Conservation (phyloP, 768 basidiomycete genomes). For the Ramaria sp. region DNA sequence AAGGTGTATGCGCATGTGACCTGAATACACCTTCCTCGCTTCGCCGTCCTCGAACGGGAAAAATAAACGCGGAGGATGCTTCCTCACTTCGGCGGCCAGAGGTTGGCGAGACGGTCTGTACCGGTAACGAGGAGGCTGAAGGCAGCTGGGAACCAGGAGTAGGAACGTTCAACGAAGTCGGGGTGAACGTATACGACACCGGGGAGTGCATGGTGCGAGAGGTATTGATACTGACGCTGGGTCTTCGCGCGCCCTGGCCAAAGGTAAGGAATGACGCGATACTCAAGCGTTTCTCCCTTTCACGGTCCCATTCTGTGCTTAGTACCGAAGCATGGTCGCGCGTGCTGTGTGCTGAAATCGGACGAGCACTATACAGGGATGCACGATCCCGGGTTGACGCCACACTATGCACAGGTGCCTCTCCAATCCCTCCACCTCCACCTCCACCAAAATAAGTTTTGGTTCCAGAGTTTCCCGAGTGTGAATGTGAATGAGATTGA, state of each 20-base stretch:
- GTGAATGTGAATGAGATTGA: neutral
- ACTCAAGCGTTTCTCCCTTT: conserved; percentile 29
- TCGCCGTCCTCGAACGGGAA: neutral
- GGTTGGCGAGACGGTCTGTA: neutral
- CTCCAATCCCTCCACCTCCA: conserved; percentile 48
- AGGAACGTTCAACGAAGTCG: neutral
- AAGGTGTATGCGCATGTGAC: neutral
- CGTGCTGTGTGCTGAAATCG: neutral
- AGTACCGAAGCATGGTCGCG: neutral
- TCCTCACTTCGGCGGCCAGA: too few relatives aligned
- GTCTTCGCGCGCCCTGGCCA: conserved; percentile 21
- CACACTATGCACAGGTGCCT: conserved; percentile 35
- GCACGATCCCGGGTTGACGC: conserved; percentile 13
- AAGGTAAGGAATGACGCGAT: conserved; percentile 43
- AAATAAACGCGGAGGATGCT: neutral
- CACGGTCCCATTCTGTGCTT: neutral
- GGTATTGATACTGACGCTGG: conserved; percentile 15
- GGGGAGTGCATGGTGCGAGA: conserved; percentile 16
- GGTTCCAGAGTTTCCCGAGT: conserved; percentile 8
- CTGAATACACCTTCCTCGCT: neutral
- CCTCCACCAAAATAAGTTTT: conserved; percentile 26
- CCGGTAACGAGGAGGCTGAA: neutral
- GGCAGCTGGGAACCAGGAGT: neutral
- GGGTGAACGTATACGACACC: conserved; percentile 6
- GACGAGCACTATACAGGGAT: neutral